Evolutionary conservation across 371 early-diverging fungal species (phyloP).

Genomic region (Fennellomyces sp.): DNA sequence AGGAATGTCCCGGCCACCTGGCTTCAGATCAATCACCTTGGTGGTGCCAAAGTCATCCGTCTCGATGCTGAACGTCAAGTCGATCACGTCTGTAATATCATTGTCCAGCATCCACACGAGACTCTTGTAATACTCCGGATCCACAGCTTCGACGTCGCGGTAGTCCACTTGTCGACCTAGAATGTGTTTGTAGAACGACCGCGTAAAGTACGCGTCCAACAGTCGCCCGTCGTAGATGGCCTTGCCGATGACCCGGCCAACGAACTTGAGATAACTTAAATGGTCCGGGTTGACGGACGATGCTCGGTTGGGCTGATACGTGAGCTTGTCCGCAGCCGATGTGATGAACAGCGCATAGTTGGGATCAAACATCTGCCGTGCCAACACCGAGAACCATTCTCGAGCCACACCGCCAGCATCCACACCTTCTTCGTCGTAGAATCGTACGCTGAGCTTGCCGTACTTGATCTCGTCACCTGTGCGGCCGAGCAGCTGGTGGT

Average conservation of each 20-base stretch:
- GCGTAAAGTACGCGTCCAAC: slow-evolving; percentile 96
- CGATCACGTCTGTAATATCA: slow-evolving; percentile 94
- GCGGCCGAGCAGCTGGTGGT: slow-evolving; percentile 89
- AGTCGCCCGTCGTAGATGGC: slow-evolving; percentile 96
- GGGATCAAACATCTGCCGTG: slow-evolving; percentile 98
- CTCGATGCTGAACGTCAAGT: slow-evolving; percentile 94
- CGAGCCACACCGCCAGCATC: slow-evolving; percentile 99
- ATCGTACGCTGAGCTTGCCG: slow-evolving; percentile 93
- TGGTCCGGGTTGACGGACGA: slow-evolving; percentile 97
- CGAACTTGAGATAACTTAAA: slow-evolving; percentile 96
- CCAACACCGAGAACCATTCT: slow-evolving; percentile 98
- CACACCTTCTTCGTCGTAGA: slow-evolving; percentile 97
- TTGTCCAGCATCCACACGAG: slow-evolving; percentile 98
- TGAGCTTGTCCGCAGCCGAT: slow-evolving; percentile 93
- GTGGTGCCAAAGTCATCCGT: slow-evolving; percentile 93
- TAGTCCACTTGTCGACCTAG: slow-evolving; percentile 90
- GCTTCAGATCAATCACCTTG: slow-evolving; percentile 86
- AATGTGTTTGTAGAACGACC: slow-evolving; percentile 98
- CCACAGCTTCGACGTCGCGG: slow-evolving; percentile 97
- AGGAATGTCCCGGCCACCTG: slow-evolving; percentile 86
- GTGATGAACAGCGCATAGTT: slow-evolving; percentile 97
- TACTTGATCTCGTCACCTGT: slow-evolving; percentile 92
- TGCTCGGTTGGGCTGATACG: slow-evolving; percentile 96
- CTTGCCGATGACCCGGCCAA: slow-evolving; percentile 98
- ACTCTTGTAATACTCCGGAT: slow-evolving; percentile 97